A percentile compares a stretch with the other conserved stretches of the same genome.
Conservation (phyloP, 192 early-diverging fungal genomes). For the Lobulomyces angularis region DNA sequence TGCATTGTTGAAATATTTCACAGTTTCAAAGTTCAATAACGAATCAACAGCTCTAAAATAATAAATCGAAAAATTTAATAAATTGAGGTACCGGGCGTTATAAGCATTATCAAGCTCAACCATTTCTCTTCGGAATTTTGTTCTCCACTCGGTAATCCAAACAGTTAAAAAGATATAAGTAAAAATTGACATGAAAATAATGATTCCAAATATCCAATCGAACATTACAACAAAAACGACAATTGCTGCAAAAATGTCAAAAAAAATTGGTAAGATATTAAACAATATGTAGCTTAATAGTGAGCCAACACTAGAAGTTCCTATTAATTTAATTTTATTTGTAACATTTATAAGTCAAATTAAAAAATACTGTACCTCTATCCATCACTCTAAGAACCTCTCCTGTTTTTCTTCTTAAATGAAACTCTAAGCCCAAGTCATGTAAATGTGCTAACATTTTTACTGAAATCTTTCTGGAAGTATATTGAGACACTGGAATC, state of each 20-base stretch:
- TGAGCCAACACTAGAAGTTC: slow-evolving; percentile 42
- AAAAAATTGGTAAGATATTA: slow-evolving; percentile 79
- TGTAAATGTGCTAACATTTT: slow-evolving; percentile 84
- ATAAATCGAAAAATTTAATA: neutral
- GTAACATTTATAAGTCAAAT: slow-evolving; percentile 4
- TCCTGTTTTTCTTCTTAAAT: slow-evolving; percentile 88
- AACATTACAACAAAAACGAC: slow-evolving; percentile 35
- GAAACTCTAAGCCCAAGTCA: slow-evolving; percentile 76
- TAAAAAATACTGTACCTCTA: slow-evolving; percentile 43
- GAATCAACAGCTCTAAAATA: slow-evolving; percentile 60
- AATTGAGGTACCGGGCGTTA: slow-evolving; percentile 46
- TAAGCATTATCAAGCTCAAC: slow-evolving; percentile 78
- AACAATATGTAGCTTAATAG: slow-evolving; percentile 74
- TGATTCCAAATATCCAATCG: slow-evolving; percentile 65
- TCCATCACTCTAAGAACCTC: slow-evolving; percentile 88
- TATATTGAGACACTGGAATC: slow-evolving; percentile 89
- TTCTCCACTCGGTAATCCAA: slow-evolving; percentile 76
- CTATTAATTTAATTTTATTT: slow-evolving; percentile 4
- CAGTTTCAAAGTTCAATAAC: slow-evolving; percentile 95
- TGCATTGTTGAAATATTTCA: slow-evolving; percentile 95
- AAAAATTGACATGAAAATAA: slow-evolving; percentile 78
- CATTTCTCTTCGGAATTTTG: slow-evolving; percentile 64
- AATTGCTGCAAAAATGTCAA: slow-evolving; percentile 76
- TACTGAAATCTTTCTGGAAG: slow-evolving; percentile 81
- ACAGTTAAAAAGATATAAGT: slow-evolving; percentile 75